phyloP scores from a whole-genome alignment of 2,329 filamentous ascomycete genomes.

The Botrytis hyacinthi region DNA sequence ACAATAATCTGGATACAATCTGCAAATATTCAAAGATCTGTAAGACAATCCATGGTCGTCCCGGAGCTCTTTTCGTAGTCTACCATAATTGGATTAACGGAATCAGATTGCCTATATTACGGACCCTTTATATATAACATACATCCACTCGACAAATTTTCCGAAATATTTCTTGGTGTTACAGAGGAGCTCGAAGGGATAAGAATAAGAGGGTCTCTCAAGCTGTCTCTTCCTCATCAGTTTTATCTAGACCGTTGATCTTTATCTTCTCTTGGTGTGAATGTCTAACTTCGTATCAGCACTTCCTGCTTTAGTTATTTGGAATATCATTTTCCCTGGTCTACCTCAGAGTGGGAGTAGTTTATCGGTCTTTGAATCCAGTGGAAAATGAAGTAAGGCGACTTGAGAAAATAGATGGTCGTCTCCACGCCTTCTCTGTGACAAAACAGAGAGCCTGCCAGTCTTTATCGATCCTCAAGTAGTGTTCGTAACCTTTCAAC shows the following conservation, averaged over 20 bases:
- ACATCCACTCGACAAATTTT: neutral
- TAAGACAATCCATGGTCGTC: too few species aligned
- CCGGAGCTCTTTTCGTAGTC: accelerated
- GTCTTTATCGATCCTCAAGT: neutral
- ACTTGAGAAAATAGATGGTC: neutral
- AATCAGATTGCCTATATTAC: neutral
- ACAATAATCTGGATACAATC: neutral
- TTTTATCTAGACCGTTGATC: accelerated
- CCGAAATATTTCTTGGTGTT: neutral
- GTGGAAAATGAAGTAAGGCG: accelerated
- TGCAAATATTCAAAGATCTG: neutral
- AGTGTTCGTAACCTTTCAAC: neutral
- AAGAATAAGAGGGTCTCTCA: too few species aligned
- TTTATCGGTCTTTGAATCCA: neutral
- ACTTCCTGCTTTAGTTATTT: neutral
- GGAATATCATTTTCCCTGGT: accelerated
- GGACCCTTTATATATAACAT: neutral
- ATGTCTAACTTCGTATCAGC: neutral
- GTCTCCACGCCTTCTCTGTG: neutral
- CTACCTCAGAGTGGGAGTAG: neutral
- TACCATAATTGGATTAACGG: neutral
- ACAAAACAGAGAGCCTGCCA: neutral
- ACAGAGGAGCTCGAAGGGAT: neutral
- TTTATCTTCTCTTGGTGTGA: neutral
- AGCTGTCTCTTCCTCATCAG: neutral